Evolutionary conservation across 805 yeast genomes (phyloP), one percentile per base, ranked within the genome.

Genomic region (Wickerhamiella parazyma): DNA sequence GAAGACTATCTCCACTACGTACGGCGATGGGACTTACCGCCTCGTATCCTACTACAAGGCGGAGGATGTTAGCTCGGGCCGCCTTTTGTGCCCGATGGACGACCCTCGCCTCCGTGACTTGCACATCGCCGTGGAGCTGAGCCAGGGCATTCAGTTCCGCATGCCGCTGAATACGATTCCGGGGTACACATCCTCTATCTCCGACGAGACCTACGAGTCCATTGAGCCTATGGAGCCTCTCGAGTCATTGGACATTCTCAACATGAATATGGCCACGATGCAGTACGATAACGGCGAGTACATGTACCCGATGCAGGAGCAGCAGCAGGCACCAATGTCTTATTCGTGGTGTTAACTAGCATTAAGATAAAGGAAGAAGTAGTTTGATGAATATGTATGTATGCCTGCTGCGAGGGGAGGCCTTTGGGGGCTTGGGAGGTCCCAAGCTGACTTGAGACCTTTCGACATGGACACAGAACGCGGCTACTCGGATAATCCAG

Each of bases 21-120:
- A 38, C 35, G 36, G 42, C 1, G 61, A 62, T 17, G 47, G 53
- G 24, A 54, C 52, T 6, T 59, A 55, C 45, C 95, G 89, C 55
- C 61, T 87, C 45, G 75, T 87, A 2, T 76, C 87, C 7, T 87
- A 87, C 60, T 87, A 84, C 57, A 66, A 72, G 24, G 78, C 85
- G 0, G 73, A 73, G 17, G 95, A 87, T 58, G 91, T 85, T 36
- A 12, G n/a, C 6, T 10, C 14, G 7, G 18, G 18, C 28, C 7
- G 18, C 9, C 39, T 44, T 21, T 6, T 24, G 9, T 33, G 37
- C 14, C 47, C 47, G 6, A 22, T 20, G 22, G 37, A 35, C 18
- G 21, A 33, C 26, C 44, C 47, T 6, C 29, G 21, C 33, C 38
- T 40, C 4, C 20, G 20, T 12, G 24, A 40, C 26, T 14, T 40